A percentile compares a stretch with the other conserved stretches of the same genome.
Evolutionary conservation across 345 rosid genomes (phyloP).

Genomic region (Eucalyptus marginata): DNA sequence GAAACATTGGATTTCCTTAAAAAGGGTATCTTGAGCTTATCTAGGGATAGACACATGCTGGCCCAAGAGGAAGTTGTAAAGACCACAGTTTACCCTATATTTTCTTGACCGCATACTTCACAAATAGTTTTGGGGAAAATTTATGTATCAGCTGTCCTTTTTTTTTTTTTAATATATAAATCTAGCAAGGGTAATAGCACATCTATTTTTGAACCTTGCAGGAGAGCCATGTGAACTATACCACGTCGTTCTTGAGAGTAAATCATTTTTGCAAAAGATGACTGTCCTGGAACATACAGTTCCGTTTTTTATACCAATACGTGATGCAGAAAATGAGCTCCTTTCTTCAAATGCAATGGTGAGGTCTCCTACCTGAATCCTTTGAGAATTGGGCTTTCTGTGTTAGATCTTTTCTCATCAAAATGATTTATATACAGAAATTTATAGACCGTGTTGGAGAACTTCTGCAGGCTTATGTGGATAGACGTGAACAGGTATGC

Average conservation of each 20-base stretch:
- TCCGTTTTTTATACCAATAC: constrained; percentile 87
- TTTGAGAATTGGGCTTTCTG: background rate
- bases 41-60: background rate
- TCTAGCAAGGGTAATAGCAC: background rate
- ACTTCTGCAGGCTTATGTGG: constrained; percentile 85
- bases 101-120: background rate
- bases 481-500: constrained; percentile 85
- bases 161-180: background rate
- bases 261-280: constrained; percentile 94
- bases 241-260: constrained; percentile 89
- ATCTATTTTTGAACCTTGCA: constrained; percentile 5
- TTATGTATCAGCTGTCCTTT: background rate
- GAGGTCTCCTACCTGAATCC: constrained; percentile 14
- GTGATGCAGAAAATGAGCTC: constrained; percentile 86
- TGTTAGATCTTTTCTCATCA: background rate
- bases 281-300: constrained; percentile 84
- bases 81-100: background rate
- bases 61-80: background rate
- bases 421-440: constrained; percentile 40
- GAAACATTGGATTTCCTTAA: background rate
- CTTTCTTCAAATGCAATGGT: constrained; percentile 90
- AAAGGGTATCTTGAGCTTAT: background rate
- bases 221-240: constrained; percentile 84
- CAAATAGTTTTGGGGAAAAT: background rate
- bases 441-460: constrained; percentile 85